These are phyloP conservation scores for Pontederia paniculata DNA, from an alignment of 176 grass and related monocot species.

Conservation along the genomic window DNA sequence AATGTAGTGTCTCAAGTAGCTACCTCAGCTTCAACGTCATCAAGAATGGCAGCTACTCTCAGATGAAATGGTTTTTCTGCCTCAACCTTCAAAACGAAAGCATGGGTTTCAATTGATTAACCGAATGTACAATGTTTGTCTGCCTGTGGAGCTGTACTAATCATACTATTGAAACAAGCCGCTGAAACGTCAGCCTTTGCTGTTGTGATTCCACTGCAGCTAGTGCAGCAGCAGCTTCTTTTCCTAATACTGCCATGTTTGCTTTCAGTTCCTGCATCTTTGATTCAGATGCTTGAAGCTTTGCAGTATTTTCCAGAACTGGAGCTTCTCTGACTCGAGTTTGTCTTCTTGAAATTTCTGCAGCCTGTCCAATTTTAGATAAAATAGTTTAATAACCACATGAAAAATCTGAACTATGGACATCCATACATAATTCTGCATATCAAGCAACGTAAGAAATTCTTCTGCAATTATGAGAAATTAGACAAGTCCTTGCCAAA, in stretches of 20 bases:
- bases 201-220: constrained; percentile 80
- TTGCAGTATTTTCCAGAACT: constrained; percentile 66
- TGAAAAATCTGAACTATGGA: too few species aligned
- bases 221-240: constrained; percentile 81
- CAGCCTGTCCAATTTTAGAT: constrained; percentile 42
- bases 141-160: background rate
- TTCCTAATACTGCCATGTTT: constrained; percentile 86
- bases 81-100: constrained; percentile 56
- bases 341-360: constrained; percentile 86
- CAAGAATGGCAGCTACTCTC: constrained; percentile 86
- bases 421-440: too few species aligned
- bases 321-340: constrained; percentile 80
- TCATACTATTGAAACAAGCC: constrained; percentile 68
- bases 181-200: constrained; percentile 72
- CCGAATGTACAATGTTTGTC: too few species aligned
- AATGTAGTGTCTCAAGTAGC: background rate
- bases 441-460: too few species aligned
- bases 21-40: constrained; percentile 98
- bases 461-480: background rate
- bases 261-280: constrained; percentile 94
- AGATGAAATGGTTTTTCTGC: constrained; percentile 92
- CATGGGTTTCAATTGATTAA: too few species aligned
- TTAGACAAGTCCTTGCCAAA: constrained; percentile 27
- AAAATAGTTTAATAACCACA: too few species aligned
- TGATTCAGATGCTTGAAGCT: constrained; percentile 65